Conservation (phyloP, 2,329 filamentous ascomycete genomes). For the Teratosphaeria nubilosa region DNA sequence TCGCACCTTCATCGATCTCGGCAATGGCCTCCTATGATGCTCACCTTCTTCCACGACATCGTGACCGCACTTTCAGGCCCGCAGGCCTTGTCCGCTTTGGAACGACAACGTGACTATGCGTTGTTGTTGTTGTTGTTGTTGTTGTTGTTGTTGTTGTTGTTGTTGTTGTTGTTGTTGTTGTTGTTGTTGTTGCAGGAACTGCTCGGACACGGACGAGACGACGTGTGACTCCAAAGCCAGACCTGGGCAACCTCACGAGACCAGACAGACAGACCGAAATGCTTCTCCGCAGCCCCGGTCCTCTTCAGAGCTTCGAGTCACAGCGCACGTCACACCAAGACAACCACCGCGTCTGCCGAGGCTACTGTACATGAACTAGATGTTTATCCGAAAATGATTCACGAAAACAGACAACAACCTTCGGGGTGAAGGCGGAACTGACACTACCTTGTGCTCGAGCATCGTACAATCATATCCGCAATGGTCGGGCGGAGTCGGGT, state of each 20-base stretch:
- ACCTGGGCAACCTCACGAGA: neutral
- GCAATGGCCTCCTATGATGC: slow-evolving; percentile 1
- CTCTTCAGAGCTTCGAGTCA: neutral
- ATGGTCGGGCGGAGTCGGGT: neutral
- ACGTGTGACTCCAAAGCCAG: neutral
- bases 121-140: neutral
- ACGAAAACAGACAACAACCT: neutral
- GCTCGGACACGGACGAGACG: neutral
- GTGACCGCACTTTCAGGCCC: slow-evolving; percentile 5
- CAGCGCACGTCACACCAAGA: neutral
- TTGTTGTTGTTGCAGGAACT: neutral
- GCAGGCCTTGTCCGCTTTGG: neutral
- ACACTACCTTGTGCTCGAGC: no score
- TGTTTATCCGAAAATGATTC: neutral
- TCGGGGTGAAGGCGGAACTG: no score
- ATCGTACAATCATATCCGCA: neutral
- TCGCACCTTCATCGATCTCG: neutral
- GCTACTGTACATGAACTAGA: neutral
- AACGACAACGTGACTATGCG: neutral
- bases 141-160: neutral
- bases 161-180: neutral
- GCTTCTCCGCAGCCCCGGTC: neutral
- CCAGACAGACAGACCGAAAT: neutral
- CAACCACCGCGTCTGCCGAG: neutral
- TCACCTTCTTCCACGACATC: slow-evolving; percentile 25